Base-by-base conservation (phyloP, 2,329 filamentous ascomycete species). In the Ceratocystis diversiconidia region DNA sequence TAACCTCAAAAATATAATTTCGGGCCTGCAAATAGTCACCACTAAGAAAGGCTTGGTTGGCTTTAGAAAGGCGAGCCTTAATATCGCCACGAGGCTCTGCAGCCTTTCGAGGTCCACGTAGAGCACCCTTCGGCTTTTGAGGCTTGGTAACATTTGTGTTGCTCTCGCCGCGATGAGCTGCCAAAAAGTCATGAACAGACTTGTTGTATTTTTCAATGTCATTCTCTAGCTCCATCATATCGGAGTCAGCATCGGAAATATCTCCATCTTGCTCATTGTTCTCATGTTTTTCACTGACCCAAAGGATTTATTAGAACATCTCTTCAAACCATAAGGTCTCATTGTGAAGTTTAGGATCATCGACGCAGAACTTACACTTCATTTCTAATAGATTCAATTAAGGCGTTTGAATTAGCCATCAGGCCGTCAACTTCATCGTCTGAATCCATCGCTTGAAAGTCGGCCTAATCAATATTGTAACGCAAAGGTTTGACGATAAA, bases 61-160 rank as follows among this genome's bases (percentile, higher is more conserved):
- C 88, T 71, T 82, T 79, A 60, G 82, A 80, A 61, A 91, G 79
- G 52, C 86, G 78, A 50, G 82, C 78, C 70, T 86, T 89, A 73
- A 91, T 89, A 70, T 90, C 85, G 50, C 81, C 84, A 57, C 85
- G 83, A 17, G 85, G 86, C 72, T 89, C 86, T 7, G 83, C 85
- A 28, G 84, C 81, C 72, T 85, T 84, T 19, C 82, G 77, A 30
- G 80, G 81, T 5, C 81, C 81, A 15, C 77, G 73, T 28, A 67
- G 46, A 59, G 72, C 66, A 32, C 76, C 71, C 30, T 67, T 68
- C 3, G 65, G 50, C 36, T 66, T 67, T 22, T 71, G 72, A 22
- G 62, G n/a, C 22, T 55, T 63, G 5, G 62, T 6, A 6, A 48
- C 28, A 12, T 30, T 61, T 4, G 61, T 19, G 10, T 19, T n/a